phyloP scores from a whole-genome alignment of 768 basidiomycete species.

The Steccherinum ochraceum region DNA sequence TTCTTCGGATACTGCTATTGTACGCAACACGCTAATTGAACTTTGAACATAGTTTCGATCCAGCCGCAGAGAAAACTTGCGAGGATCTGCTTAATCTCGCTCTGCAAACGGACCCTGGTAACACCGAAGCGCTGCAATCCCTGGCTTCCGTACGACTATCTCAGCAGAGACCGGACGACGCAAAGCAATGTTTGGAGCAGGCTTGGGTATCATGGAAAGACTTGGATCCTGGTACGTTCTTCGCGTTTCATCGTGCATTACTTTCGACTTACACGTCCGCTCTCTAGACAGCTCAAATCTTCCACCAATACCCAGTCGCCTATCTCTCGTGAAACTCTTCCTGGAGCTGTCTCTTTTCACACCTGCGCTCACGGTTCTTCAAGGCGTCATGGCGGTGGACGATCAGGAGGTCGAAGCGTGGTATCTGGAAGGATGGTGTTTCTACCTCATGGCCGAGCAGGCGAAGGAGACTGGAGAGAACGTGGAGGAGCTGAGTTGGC shows the following conservation, averaged over 20 bases:
- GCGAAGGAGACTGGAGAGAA: slow-evolving; percentile 47
- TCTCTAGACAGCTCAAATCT: slow-evolving; percentile 58
- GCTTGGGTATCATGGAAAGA: slow-evolving; percentile 69
- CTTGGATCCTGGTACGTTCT: slow-evolving; percentile 44
- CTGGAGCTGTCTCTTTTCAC: slow-evolving; percentile 69
- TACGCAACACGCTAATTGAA: too few relatives aligned
- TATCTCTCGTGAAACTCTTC: slow-evolving; percentile 74
- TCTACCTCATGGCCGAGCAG: slow-evolving; percentile 76
- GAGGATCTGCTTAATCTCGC: slow-evolving; percentile 73
- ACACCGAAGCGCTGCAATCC: slow-evolving; percentile 72
- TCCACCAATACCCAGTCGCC: slow-evolving; percentile 67
- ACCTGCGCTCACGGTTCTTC: slow-evolving; percentile 68
- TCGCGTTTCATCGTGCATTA: neutral
- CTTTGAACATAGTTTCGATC: slow-evolving; percentile 74
- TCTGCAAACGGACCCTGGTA: slow-evolving; percentile 63
- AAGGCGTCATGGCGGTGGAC: slow-evolving; percentile 74
- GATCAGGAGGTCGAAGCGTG: slow-evolving; percentile 87
- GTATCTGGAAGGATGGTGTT: slow-evolving; percentile 94
- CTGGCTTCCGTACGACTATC: slow-evolving; percentile 87
- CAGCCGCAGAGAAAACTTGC: slow-evolving; percentile 75
- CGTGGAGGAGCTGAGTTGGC: slow-evolving; percentile 51
- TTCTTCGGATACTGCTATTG: too few relatives aligned
- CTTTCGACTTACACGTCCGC: too few relatives aligned
- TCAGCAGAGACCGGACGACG: slow-evolving; percentile 79
- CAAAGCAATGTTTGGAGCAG: slow-evolving; percentile 59